phyloP scores from a whole-genome alignment of 805 yeast genomes.

The Brettanomyces sp. region DNA sequence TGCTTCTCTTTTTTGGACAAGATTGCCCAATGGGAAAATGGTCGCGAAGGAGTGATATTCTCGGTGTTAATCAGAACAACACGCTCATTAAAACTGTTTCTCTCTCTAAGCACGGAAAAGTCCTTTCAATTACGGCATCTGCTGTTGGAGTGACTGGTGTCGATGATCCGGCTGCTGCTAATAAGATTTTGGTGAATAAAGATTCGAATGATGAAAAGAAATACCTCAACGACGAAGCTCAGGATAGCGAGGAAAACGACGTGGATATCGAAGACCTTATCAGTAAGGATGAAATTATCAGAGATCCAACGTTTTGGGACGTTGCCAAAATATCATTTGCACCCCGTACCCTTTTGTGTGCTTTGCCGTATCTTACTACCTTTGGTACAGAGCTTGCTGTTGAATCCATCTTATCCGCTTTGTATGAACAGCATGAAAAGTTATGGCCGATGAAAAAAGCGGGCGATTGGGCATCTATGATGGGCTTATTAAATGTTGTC shows the following conservation, averaged over 20 bases:
- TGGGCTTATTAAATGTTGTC: conserved; percentile 23
- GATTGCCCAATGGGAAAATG: conserved; percentile 30
- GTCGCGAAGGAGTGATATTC: conserved; percentile 20
- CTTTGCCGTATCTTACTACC: conserved; percentile 18
- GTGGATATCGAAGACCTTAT: conserved; percentile 11
- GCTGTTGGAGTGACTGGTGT: not conserved
- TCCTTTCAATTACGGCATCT: conserved; percentile 1
- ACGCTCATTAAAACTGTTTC: conserved; percentile 16
- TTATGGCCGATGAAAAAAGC: conserved; percentile 16
- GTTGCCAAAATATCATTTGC: conserved; percentile 12
- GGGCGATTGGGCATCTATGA: conserved; percentile 26
- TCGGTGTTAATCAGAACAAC: conserved; percentile 19
- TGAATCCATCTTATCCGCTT: conserved; percentile 18
- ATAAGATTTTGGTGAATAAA: too few relatives aligned
- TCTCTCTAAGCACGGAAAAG: conserved; percentile 9
- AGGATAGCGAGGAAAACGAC: conserved; percentile 1
- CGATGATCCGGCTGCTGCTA: too few relatives aligned
- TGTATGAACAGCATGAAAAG: conserved; percentile 11
- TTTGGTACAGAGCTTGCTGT: conserved; percentile 25
- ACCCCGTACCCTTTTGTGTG: conserved; percentile 22
- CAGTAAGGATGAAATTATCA: conserved; percentile 17
- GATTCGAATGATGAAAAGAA: too few relatives aligned
- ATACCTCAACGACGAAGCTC: not conserved
- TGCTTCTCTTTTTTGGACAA: conserved; percentile 18
- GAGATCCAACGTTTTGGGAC: conserved; percentile 14